Base-by-base conservation (phyloP, 345 rosid species). In the Linum trigynum region DNA sequence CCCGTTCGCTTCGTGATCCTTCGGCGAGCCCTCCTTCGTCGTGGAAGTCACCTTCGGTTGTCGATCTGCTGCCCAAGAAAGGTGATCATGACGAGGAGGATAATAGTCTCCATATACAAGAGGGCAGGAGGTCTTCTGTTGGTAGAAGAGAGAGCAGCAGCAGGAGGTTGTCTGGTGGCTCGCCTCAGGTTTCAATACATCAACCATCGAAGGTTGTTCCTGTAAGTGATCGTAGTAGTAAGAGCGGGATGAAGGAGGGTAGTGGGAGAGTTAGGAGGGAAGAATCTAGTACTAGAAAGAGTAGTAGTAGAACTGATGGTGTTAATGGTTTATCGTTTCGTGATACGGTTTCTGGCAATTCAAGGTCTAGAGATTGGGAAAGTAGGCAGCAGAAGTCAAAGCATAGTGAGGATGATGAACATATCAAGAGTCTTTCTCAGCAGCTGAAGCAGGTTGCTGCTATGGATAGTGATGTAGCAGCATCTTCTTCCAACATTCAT, bases 1-100 rank as follows among this genome's bases (percentile, higher is more conserved):
- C 99, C n/a, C 82, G 91, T 56, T 91, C 99, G 23, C 85, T 95
- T 8, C 76, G 88, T 63, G 97, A 95, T 68, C 99, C 99, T 38
- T 91, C 91, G 67, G 92, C 99, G 0, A 95, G 91, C 43, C 88
- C 96, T 68, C 83, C 86, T 50, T 83, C 94, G 4, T 91, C 95
- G 81, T 15, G 14, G 11, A 84, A 86, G n/a, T 90, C 97, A 0
- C 88, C 89, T 67, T 81, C 97, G 0, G 71, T 85, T 45, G 77
- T 81, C 10, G 90, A 88, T 82, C 62, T 84, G 69, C 91, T 84
- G 66, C 72, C 89, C 5, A 82, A 73, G 70, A 82, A 79, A 71
- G 86, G 79, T 1, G 82, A 81, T 36, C 76, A 69, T 68, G 90
- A 78, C 62, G 76, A 67, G 3, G 32, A 23, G 32, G 32, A 23